Conservation (phyloP, 768 basidiomycete species). For the Dioszegia hungarica region DNA sequence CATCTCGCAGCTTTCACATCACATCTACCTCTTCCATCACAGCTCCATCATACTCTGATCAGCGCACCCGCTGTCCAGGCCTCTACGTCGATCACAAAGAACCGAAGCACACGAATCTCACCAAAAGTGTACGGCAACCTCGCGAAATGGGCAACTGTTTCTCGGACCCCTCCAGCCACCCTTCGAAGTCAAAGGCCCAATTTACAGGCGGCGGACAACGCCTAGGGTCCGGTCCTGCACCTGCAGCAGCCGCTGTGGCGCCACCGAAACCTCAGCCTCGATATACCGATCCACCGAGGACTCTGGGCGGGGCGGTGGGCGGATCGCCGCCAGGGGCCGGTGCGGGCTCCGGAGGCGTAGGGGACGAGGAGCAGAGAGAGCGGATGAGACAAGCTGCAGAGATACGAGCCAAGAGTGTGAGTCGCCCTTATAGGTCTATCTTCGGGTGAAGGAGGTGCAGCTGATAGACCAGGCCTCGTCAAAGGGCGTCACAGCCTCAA, state of each 20-base stretch:
- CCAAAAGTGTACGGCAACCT: not conserved
- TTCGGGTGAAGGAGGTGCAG: not conserved
- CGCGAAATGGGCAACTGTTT: constrained; percentile 46
- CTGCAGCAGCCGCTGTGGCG: not conserved
- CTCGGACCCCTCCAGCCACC: constrained; percentile 38
- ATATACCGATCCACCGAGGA: constrained; percentile 5
- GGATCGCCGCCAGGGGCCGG: constrained; percentile 13
- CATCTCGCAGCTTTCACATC: too few relatives aligned
- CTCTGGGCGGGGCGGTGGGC: constrained; percentile 13
- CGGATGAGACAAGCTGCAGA: constrained; percentile 43
- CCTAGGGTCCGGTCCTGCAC: constrained; percentile 37
- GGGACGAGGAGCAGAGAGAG: constrained; percentile 36
- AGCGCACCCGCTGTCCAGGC: too few relatives aligned
- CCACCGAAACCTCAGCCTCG: not conserved
- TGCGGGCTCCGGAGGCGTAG: constrained; percentile 1
- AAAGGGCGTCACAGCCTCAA: constrained; percentile 37
- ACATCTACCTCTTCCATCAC: too few relatives aligned
- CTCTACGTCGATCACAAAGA: too few relatives aligned
- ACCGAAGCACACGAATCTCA: not conserved
- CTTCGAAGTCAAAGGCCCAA: constrained; percentile 10
- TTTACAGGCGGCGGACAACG: constrained; percentile 28
- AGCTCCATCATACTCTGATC: too few relatives aligned
- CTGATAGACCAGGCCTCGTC: constrained; percentile 17
- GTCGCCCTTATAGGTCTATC: constrained; percentile 16
- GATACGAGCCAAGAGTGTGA: constrained; percentile 41